Evolutionary conservation across 495 filamentous ascomycete species (phyloP).

Genomic region (Parachaetomium inaequale): DNA sequence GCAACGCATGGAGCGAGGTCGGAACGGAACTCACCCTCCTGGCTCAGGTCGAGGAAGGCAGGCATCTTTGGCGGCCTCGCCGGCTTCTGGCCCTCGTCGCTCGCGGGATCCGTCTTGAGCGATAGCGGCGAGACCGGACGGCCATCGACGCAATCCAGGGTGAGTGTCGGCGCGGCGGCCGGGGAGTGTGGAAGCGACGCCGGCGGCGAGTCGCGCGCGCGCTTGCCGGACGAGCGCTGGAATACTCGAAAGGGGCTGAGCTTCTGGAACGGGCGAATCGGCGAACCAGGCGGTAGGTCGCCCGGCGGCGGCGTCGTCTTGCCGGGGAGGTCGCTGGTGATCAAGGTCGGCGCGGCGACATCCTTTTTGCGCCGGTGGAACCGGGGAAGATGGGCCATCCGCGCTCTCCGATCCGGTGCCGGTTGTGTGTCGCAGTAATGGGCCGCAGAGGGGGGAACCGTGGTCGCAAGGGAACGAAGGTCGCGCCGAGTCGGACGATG

Average conservation of each 20-base stretch:
- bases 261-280: conserved; percentile 25
- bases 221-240: conserved; percentile 37
- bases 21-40: conserved; percentile 25
- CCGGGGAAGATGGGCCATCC: conserved; percentile 23
- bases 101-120: conserved; percentile 16
- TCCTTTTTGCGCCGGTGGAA: conserved; percentile 30
- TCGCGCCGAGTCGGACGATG: background rate
- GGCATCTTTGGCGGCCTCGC: conserved; percentile 36
- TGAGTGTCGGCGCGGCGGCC: conserved; percentile 23
- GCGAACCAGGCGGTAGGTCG: conserved; percentile 19
- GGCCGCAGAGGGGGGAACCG: background rate
- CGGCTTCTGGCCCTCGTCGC: conserved; percentile 12
- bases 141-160: conserved; percentile 24
- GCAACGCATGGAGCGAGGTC: background rate
- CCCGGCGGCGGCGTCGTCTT: conserved; percentile 26
- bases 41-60: conserved; percentile 40
- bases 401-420: background rate
- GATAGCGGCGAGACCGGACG: conserved; percentile 30
- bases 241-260: conserved; percentile 35
- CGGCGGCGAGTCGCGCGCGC: conserved; percentile 41
- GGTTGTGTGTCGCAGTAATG: background rate
- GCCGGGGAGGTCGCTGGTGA: conserved; percentile 24
- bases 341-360: conserved; percentile 18
- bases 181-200: conserved; percentile 32
- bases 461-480: background rate